Base-by-base conservation (phyloP, 768 basidiomycete species). In the Xerocomus brunneocitrinus region DNA sequence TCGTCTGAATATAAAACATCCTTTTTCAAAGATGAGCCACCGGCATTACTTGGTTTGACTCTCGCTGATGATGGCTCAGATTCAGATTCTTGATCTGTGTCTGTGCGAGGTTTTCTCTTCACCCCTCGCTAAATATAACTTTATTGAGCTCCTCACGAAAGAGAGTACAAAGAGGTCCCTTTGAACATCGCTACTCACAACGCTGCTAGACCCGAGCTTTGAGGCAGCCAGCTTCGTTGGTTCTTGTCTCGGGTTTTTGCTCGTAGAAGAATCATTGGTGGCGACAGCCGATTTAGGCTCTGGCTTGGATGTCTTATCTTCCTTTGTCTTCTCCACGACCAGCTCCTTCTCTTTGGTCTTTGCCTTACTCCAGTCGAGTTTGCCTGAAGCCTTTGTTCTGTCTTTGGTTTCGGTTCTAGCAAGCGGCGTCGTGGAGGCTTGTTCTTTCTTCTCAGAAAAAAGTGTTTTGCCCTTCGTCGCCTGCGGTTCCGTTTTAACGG, bases 281-380 rank as follows among this genome's bases (percentile, higher is more conserved):
- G 7, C 2, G 10, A 14, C 10, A 5, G 19, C 30, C 3, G 46
- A 27, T 30, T 40, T 49, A 2, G 46, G 45, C 27, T 60, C 62
- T 8, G 16, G 30, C 48, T 67, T 65, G 19, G 36, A 46, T 30
- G 67, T 64, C 42, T 49, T 53, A 32, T 58, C 59, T 35, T 58
- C 62, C 41, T 24, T 60, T 9, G 31, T 8, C 49, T 52, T 54
- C 30, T 51, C 52, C 25, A 24, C 16, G n/a, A 49, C 46, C 1
- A 52, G 47, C 24, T 44, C 62, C 36, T 64, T 65, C 9, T 70
- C 71, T 60, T 81, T 82, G 9, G 71, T 58, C 62, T 80, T 80
- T 27, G 79, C 78, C 57, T 79, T 83, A 66, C 81, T 79, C 75
- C 82, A 87, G 58, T 85, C 80, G 6, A 85, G 73, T 61, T 79